Conservation (phyloP, 768 basidiomycete species). For the Tulasnella sp. region DNA sequence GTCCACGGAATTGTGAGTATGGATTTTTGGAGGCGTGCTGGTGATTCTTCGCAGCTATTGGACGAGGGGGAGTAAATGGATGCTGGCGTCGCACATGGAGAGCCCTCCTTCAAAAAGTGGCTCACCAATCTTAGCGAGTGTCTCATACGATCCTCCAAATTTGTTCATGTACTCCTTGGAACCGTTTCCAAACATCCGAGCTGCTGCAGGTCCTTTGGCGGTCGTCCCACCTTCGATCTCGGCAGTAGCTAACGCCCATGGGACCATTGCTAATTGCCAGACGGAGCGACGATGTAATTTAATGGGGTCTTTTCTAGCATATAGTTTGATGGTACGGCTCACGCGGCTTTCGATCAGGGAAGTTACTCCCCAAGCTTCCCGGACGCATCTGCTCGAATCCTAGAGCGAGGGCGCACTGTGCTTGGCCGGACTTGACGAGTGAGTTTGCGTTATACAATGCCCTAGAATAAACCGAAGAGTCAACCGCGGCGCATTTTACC, state of each 20-base stretch:
- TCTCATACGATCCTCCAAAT: constrained; percentile 54
- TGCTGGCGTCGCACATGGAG: not conserved
- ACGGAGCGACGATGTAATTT: too few species aligned
- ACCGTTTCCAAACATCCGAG: constrained; percentile 62
- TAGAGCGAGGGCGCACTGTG: constrained; percentile 67
- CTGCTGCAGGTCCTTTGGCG: constrained; percentile 51
- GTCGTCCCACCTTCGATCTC: constrained; percentile 50
- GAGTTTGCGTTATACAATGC: constrained; percentile 68
- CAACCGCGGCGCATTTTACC: not conserved
- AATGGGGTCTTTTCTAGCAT: too few species aligned
- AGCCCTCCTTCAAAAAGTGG: not conserved
- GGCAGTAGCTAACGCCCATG: constrained; percentile 35
- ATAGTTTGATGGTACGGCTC: too few species aligned
- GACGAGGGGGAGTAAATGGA: not conserved
- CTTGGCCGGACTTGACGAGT: constrained; percentile 56
- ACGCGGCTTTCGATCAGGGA: constrained; percentile 34
- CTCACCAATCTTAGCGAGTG: constrained; percentile 69
- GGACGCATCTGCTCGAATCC: constrained; percentile 81
- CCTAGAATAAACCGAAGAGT: not conserved
- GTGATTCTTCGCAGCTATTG: constrained; percentile 70
- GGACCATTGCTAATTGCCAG: constrained; percentile 37
- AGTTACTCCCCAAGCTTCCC: constrained; percentile 59
- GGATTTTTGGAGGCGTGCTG: constrained; percentile 73
- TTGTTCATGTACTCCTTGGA: constrained; percentile 68
- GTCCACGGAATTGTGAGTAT: constrained; percentile 75